A percentile compares a stretch with the other conserved stretches of the same genome.
phyloP scores from a whole-genome alignment of 2,329 filamentous ascomycete species.

The Plenodomus tracheiphilus region DNA sequence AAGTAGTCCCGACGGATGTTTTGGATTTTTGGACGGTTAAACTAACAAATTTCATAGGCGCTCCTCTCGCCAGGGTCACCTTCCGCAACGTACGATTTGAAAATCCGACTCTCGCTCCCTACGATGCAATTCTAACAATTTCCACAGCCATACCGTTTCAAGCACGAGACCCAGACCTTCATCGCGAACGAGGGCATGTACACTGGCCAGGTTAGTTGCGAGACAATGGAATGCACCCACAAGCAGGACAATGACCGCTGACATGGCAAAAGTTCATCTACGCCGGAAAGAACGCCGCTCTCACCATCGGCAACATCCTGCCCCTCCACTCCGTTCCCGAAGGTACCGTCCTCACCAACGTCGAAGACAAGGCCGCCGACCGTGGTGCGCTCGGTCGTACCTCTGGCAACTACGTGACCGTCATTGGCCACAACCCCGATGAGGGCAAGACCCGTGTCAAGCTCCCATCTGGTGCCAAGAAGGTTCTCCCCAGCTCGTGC shows the following conservation, averaged over 20 bases:
- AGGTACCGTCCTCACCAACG: slow-evolving; percentile 99
- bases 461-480: slow-evolving; percentile 98
- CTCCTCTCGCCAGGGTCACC: slow-evolving; percentile 92
- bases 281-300: slow-evolving; percentile 96
- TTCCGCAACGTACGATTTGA: slow-evolving; percentile 72
- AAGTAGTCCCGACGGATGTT: slow-evolving; percentile 43
- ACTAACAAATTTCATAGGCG: slow-evolving; percentile 35
- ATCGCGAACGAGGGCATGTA: slow-evolving; percentile 99
- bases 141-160: slow-evolving; percentile 82
- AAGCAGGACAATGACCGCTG: slow-evolving; percentile 12
- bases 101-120: not conserved
- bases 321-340: slow-evolving; percentile 93
- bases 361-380: slow-evolving; percentile 98
- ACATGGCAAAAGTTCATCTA: slow-evolving; percentile 76
- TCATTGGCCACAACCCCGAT: slow-evolving; percentile 49
- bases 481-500: slow-evolving; percentile 88
- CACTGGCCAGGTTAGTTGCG: slow-evolving; percentile 75
- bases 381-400: slow-evolving; percentile 94
- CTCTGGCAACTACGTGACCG: slow-evolving; percentile 98
- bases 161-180: slow-evolving; percentile 97
- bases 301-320: slow-evolving; percentile 97
- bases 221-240: not conserved
- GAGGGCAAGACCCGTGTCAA: slow-evolving; percentile 99
- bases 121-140: slow-evolving; percentile 18
- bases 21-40: slow-evolving; percentile 9